Evolutionary conservation across 202 grass and related monocot species (phyloP).

Genomic region (Alloteropsis angusta): DNA sequence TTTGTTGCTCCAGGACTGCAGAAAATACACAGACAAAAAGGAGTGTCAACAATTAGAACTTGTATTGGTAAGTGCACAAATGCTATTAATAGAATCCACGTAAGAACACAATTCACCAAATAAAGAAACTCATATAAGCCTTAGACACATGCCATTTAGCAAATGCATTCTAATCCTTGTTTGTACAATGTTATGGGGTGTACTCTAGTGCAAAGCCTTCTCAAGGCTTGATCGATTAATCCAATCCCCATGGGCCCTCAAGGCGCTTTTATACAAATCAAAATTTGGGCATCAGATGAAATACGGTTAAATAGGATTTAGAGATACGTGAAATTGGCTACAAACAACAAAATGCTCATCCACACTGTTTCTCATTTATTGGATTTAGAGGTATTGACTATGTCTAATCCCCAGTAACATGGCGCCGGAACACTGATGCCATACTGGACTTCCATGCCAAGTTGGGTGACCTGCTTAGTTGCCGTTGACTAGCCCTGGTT

Average conservation of each 20-base stretch:
- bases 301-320: background rate
- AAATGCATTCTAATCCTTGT: background rate
- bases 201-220: background rate
- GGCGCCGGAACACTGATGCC: background rate
- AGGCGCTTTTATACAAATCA: background rate
- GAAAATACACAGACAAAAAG: slow-evolving; percentile 8
- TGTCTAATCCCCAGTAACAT: background rate
- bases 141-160: slow-evolving; percentile 21
- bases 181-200: background rate
- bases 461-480: no score
- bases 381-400: background rate
- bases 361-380: background rate
- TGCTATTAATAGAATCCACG: slow-evolving; percentile 14
- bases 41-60: slow-evolving; percentile 9
- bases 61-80: background rate
- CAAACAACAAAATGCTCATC: background rate
- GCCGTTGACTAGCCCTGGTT: background rate
- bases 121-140: slow-evolving; percentile 9
- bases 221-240: background rate
- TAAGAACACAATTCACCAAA: slow-evolving; percentile 16
- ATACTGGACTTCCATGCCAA: background rate
- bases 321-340: background rate
- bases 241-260: background rate
- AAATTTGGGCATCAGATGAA: background rate
- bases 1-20: slow-evolving; percentile 59